Evolutionary conservation across 768 basidiomycete species (phyloP), one percentile per base, ranked within the genome.

Genomic region (Pluteus cervinus): DNA sequence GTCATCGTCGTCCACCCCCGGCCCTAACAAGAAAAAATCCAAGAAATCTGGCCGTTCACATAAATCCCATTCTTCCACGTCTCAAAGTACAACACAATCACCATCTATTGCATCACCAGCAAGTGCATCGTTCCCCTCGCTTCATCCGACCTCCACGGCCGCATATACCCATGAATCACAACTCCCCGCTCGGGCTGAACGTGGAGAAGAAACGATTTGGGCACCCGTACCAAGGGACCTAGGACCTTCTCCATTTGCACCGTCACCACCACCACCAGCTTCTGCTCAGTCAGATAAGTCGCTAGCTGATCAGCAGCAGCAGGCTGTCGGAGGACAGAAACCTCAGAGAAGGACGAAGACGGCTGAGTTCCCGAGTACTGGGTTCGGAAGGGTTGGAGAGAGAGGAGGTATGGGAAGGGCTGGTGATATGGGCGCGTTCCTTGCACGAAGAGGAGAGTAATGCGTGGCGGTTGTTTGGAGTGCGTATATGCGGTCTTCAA

Each of bases 11-110:
- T 8, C 29, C 33, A 20, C 25, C 30, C 26, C 21, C 25, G 12
- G 33, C 40, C 4, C 20, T 29, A 9, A 9, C 40, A 16, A 38
- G 17, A 26, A 41, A 44, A 38, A 37, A 43, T 28, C 33, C 30
- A 30, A 52, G 8, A 35, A 43, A 11, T 48, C 51, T 8, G 52
- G 55, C 9, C 43, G 48, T 16, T 48, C 48, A 1, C 49, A 54
- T 4, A 47, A 46, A 15, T 54, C 54, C 1, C 47, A 44, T 22
- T 55, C 56, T 0, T 53, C 68, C 4, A 60, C 66, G 3, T 60
- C 57, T 5, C n/a, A n/a, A n/a, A n/a, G n/a, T n/a, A 62, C 65
- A 3, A 71, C 73, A 0, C 68, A 73, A 37, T 69, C 76, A 0
- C 59, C 64, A 5, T 65, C 68, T 2, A 56, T 69, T 3, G 57